phyloP scores from a whole-genome alignment of 2,329 filamentous ascomycete genomes.

The Coccinonectria pachysandricola region DNA sequence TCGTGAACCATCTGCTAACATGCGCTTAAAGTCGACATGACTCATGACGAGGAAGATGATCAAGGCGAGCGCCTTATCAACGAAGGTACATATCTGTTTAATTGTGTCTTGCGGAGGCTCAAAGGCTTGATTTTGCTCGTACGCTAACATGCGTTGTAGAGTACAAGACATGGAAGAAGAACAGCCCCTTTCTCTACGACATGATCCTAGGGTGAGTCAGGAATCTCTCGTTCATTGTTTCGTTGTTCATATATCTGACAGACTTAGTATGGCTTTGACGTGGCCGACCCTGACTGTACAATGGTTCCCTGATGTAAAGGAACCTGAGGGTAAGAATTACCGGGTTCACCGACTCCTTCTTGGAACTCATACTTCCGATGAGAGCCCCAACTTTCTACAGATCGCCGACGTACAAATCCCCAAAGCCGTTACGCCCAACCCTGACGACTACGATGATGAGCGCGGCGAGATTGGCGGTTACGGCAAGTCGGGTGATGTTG shows the following conservation, averaged over 20 bases:
- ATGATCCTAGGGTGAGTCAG: conserved; percentile 70
- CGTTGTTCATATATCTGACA: conserved; percentile 5
- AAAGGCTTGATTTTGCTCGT: background rate
- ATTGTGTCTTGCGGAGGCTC: background rate
- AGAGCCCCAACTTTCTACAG: conserved; percentile 81
- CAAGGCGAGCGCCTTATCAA: conserved; percentile 84
- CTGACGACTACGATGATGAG: conserved; percentile 82
- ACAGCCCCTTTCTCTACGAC: conserved; percentile 95
- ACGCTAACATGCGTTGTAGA: conserved; percentile 41
- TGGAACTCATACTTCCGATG: conserved; percentile 86
- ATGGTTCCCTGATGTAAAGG: conserved; percentile 94
- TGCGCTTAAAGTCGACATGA: conserved; percentile 25
- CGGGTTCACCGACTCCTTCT: conserved; percentile 81
- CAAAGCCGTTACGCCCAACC: conserved; percentile 62
- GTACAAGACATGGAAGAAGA: conserved; percentile 99
- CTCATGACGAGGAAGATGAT: conserved; percentile 59
- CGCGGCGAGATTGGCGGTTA: conserved; percentile 91
- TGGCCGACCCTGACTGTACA: conserved; percentile 97
- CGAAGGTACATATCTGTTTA: conserved; percentile 49
- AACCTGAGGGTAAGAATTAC: conserved; percentile 77
- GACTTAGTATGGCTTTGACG: conserved; percentile 68
- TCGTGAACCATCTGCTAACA: conserved; percentile 6
- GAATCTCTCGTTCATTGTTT: conserved; percentile 2
- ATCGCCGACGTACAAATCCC: conserved; percentile 92
- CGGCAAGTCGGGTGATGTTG: conserved; percentile 60